Base-by-base conservation (phyloP, 2,329 filamentous ascomycete species). In the Dryadomyces sulphureus region DNA sequence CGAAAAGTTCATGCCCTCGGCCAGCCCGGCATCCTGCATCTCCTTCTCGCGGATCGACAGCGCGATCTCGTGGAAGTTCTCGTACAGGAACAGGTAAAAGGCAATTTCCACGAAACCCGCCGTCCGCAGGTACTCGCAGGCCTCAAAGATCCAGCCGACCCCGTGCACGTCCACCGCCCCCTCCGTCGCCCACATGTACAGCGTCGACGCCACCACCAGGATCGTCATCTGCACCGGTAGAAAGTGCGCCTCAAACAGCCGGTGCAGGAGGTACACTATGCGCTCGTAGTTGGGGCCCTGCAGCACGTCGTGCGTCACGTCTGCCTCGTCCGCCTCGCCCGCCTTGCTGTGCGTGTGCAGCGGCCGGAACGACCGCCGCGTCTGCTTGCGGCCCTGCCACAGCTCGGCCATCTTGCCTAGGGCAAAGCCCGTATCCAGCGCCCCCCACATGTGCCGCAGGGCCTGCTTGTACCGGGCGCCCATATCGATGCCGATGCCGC, bases 211-310 rank as follows among this genome's bases (percentile, higher is more conserved):
- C 38, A 83, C 54, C 22, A 84, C 67, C 24, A 83, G 65, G 40
- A 83, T 73, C 7, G 73, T 75, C 63, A 77, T 77, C 54, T 85
- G 81, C 16, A 78, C 70, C 0, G 81, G 79, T 21, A 85, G 64
- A 57, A 84, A 84, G 58, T 85, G 81, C 0, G 81, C 81, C 59
- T 85, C 81, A 54, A 81, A 85, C n/a, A 85, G 64, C 17, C 81
- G 74, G 56, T 81, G 77, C 56, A 72, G 69, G 27, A 84, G 67
- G 45, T 73, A 70, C 52, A 76, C 59, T 40, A 78, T 66, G 51
- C 69, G 74, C 56, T 65, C 65, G 66, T 68, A 79, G 56, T 76
- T 62, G 19, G 70, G 72, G 34, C 63, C 64, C 47, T 68, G 62
- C 11, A 77, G 58, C 0, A 63, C 71, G 46, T 71, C 70, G 48